These are phyloP conservation scores for Cyclocybe cylindracea DNA, from an alignment of 768 basidiomycete species.

Conservation along the genomic window DNA sequence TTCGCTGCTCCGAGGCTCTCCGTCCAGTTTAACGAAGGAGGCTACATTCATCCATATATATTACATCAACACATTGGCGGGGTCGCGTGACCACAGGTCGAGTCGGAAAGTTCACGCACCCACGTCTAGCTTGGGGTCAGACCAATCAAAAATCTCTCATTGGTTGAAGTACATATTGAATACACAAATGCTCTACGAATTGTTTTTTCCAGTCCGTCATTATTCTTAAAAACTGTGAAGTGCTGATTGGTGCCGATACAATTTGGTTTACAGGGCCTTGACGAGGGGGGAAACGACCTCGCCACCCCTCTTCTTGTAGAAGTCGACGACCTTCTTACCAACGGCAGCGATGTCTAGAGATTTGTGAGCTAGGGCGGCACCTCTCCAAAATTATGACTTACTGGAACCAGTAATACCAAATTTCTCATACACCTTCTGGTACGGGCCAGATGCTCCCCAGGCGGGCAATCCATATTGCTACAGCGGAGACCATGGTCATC, in stretches of 20 bases:
- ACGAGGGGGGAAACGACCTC: constrained; percentile 73
- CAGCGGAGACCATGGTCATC: constrained; percentile 9
- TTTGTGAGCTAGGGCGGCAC: constrained; percentile 2
- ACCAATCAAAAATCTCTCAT: no score
- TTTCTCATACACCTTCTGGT: constrained; percentile 88
- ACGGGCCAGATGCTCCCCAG: constrained; percentile 92
- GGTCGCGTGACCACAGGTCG: no score
- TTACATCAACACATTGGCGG: no score
- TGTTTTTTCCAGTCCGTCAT: background rate
- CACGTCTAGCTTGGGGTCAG: no score
- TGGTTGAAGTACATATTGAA: background rate
- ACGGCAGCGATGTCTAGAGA: constrained; percentile 70
- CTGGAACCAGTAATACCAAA: constrained; percentile 81
- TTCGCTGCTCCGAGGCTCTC: background rate
- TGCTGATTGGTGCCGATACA: background rate
- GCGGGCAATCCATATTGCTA: constrained; percentile 70
- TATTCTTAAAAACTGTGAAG: background rate
- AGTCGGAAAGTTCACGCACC: no score
- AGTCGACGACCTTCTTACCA: constrained; percentile 83
- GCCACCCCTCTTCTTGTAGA: constrained; percentile 81
- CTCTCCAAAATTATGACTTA: constrained; percentile 32
- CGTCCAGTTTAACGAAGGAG: no score
- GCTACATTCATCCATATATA: no score
- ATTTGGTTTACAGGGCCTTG: constrained; percentile 47
- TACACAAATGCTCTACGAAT: background rate